A percentile compares a stretch with the other conserved stretches of the same genome.
phyloP scores from a whole-genome alignment of 768 basidiomycete species.

The Terana coerulea region DNA sequence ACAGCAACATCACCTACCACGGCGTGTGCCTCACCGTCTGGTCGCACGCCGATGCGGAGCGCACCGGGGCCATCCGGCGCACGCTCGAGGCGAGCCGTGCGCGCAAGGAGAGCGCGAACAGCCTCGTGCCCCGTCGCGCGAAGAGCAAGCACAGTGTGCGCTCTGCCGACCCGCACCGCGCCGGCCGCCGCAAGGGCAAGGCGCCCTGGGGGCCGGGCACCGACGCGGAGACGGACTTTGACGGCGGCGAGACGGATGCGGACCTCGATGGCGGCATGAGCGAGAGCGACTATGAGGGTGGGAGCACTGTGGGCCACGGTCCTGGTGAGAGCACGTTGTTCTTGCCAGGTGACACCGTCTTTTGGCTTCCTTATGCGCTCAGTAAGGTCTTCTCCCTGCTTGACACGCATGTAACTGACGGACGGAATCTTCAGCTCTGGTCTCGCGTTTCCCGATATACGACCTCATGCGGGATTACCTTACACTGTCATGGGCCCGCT shows the following conservation, averaged over 20 bases:
- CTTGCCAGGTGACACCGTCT: conserved; percentile 84
- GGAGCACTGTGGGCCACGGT: conserved; percentile 75
- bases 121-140: conserved; percentile 50
- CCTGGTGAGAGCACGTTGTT: conserved; percentile 88
- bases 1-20: conserved; percentile 69
- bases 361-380: conserved; percentile 92
- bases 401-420: neutral
- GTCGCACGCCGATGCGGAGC: conserved; percentile 91
- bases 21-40: conserved; percentile 93
- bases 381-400: conserved; percentile 44
- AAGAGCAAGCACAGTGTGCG: conserved; percentile 45
- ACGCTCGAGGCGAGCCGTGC: conserved; percentile 76
- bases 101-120: conserved; percentile 78
- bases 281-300: conserved; percentile 84
- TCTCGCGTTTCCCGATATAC: conserved; percentile 91
- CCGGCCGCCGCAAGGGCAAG: conserved; percentile 54
- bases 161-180: conserved; percentile 51
- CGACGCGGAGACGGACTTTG: conserved; percentile 70
- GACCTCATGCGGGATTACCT: conserved; percentile 94
- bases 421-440: conserved; percentile 51
- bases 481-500: conserved; percentile 92
- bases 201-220: conserved; percentile 67
- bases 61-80: conserved; percentile 78
- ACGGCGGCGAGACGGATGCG: conserved; percentile 54
- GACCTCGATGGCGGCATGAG: conserved; percentile 75